phyloP scores from a whole-genome alignment of 805 yeast genomes.

The Pichia deserticola region DNA sequence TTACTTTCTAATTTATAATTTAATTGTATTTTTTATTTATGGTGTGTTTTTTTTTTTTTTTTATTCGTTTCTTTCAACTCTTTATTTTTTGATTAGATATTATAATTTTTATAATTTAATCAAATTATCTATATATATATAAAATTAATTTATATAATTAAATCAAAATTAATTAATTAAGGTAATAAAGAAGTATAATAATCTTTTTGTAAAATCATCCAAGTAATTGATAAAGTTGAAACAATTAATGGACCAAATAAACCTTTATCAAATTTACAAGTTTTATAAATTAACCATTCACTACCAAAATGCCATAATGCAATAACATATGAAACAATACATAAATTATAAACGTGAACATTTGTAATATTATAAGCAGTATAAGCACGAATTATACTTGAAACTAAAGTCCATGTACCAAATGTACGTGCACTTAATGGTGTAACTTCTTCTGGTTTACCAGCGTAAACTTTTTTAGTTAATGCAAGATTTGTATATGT shows the following conservation, averaged over 20 bases:
- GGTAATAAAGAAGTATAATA: slow-evolving; percentile 35
- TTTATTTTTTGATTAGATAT: too few relatives aligned
- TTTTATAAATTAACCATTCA: slow-evolving; percentile 75
- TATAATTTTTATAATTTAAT: too few relatives aligned
- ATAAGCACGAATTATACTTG: slow-evolving; percentile 76
- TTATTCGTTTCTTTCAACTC: neutral
- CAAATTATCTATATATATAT: too few relatives aligned
- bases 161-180: neutral
- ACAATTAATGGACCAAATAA: slow-evolving; percentile 85
- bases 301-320: slow-evolving; percentile 78
- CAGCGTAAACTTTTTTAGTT: slow-evolving; percentile 73
- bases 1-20: neutral
- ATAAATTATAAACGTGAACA: slow-evolving; percentile 67
- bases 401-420: slow-evolving; percentile 94
- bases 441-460: slow-evolving; percentile 49
- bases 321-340: slow-evolving; percentile 70
- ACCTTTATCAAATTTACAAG: slow-evolving; percentile 82
- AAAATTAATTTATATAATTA: neutral
- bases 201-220: slow-evolving; percentile 75
- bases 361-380: slow-evolving; percentile 74
- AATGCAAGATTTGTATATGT: slow-evolving; percentile 66
- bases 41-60: neutral
- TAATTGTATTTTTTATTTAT: neutral
- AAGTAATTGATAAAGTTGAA: slow-evolving; percentile 58
- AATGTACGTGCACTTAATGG: slow-evolving; percentile 86